Evolutionary conservation across 1,139 yeast species (phyloP), one percentile per base, ranked within the genome.

Genomic region (Lodderomyces orthopsilosis): DNA sequence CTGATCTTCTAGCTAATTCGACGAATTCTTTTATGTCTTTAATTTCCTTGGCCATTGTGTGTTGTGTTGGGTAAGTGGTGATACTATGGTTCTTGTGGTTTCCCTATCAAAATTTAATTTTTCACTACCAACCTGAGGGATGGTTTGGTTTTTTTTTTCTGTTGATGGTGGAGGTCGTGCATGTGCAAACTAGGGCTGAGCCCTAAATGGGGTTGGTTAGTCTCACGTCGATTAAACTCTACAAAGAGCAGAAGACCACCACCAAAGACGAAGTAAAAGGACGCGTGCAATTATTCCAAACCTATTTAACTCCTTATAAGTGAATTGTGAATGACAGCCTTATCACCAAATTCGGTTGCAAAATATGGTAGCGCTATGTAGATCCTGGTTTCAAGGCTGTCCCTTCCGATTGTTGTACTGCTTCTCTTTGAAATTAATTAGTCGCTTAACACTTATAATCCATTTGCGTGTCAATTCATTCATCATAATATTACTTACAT

Each of bases 1-100:
- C 98, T 67, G 91, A 81, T 83, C 98, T 85, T 81, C 95, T 88
- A 70, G 98, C 91, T 74, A 90, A 85, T 78, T 89, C 96, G 75
- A 93, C 91, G 81, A 93, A 90, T 78, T 87, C 88, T 80, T 93
- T 93, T 80, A 93, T 90, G 77, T 91, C 97, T 70, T 88, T 87
- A 70, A 91, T 85, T 84, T 91, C 95, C 65, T 66, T 71, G 41
- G 55, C 55, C 55, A 52, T 52, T 43, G 42, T 42, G 27, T 35
- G 39, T 39, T 6, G 34, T 30, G 34, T 30, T 6, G 34, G 6
- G 10, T 7, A 15, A 4, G 34, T 30, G 19, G 19, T 15, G 15
- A 27, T 4, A 13, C n/a, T 19, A n/a, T 18, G 65, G 41, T 38
- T 14, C 24, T 14, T 59, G 59, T 23, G 19, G 26, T 30, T 28